phyloP scores from a whole-genome alignment of 495 filamentous ascomycete species.

The Neurospora terricola region DNA sequence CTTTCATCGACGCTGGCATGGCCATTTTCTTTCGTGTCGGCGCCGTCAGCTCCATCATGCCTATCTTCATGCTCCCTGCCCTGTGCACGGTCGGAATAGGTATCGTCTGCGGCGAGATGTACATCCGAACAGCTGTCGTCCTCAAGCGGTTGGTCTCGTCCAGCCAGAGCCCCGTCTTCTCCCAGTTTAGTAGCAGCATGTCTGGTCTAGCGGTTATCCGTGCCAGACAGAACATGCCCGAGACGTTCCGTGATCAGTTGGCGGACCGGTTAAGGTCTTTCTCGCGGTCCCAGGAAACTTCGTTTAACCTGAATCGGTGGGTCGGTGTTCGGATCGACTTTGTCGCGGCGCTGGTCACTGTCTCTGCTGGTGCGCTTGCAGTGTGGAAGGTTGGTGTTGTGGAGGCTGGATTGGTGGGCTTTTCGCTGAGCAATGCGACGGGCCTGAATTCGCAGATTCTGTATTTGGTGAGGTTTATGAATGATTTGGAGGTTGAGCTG shows the following conservation, averaged over 20 bases:
- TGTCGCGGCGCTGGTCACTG: constrained; percentile 36
- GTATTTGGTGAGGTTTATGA: constrained; percentile 34
- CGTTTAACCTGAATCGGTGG: constrained; percentile 43
- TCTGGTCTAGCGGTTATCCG: constrained; percentile 39
- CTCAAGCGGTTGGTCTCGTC: constrained; percentile 34
- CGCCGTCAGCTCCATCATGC: constrained; percentile 39
- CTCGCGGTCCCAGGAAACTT: constrained; percentile 30
- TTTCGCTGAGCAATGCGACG: constrained; percentile 39
- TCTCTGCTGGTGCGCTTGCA: constrained; percentile 36
- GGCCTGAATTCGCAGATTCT: constrained; percentile 38
- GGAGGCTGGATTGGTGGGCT: constrained; percentile 37
- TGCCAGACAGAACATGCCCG: constrained; percentile 33
- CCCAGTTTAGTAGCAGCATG: constrained; percentile 41
- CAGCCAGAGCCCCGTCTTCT: constrained; percentile 39
- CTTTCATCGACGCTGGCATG: constrained; percentile 28
- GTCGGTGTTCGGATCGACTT: constrained; percentile 38
- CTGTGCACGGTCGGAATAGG: constrained; percentile 31
- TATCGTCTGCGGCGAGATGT: constrained; percentile 37
- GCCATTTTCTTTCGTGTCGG: constrained; percentile 33
- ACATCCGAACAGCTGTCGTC: constrained; percentile 37
- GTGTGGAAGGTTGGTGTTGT: constrained; percentile 30
- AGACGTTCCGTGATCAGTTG: constrained; percentile 31
- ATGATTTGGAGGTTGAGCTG: constrained; percentile 40
- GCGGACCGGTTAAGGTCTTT: constrained; percentile 32
- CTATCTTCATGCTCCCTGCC: constrained; percentile 38